Conservation (phyloP, 2,329 filamentous ascomycete species). For the Penicillium sp. region DNA sequence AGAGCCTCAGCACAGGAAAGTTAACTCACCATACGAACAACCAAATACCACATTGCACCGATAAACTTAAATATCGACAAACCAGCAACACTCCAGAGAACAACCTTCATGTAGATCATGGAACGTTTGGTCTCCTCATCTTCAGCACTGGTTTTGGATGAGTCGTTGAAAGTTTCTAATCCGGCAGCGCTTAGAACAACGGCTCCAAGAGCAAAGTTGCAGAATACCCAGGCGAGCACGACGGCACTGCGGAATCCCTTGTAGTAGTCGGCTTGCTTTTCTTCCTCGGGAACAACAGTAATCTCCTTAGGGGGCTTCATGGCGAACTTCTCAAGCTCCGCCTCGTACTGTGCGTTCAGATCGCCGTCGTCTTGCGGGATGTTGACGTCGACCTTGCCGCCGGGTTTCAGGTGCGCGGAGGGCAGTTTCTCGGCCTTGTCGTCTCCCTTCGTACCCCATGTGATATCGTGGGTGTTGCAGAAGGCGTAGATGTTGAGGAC, state of each 20-base stretch:
- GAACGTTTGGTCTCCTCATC: constrained; percentile 56
- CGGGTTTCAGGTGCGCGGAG: constrained; percentile 84
- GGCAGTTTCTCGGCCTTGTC: constrained; percentile 91
- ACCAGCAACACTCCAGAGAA: constrained; percentile 84
- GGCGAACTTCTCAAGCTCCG: constrained; percentile 71
- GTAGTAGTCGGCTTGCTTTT: constrained; percentile 98
- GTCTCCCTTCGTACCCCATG: constrained; percentile 97
- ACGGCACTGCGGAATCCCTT: constrained; percentile 90
- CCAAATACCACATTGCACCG: constrained; percentile 86
- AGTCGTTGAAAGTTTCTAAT: constrained; percentile 61
- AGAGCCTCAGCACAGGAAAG: not conserved
- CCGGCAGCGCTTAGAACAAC: constrained; percentile 84
- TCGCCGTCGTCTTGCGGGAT: constrained; percentile 88
- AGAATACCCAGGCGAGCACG: constrained; percentile 94
- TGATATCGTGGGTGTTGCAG: constrained; percentile 96
- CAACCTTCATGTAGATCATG: constrained; percentile 79
- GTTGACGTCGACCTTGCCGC: constrained; percentile 88
- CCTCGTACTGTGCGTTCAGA: constrained; percentile 90
- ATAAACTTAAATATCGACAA: constrained; percentile 83
- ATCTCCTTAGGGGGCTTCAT: constrained; percentile 71
- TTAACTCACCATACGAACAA: constrained; percentile 75
- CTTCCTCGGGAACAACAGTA: constrained; percentile 49
- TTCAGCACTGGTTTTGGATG: constrained; percentile 26
- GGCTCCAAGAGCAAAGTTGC: constrained; percentile 83
- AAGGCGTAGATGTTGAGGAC: constrained; percentile 99